Percentiles rank a stretch among this genome's conserved stretches.
Evolutionary conservation across 2,329 filamentous ascomycete species (phyloP).

Genomic region (Phialophora tarda): DNA sequence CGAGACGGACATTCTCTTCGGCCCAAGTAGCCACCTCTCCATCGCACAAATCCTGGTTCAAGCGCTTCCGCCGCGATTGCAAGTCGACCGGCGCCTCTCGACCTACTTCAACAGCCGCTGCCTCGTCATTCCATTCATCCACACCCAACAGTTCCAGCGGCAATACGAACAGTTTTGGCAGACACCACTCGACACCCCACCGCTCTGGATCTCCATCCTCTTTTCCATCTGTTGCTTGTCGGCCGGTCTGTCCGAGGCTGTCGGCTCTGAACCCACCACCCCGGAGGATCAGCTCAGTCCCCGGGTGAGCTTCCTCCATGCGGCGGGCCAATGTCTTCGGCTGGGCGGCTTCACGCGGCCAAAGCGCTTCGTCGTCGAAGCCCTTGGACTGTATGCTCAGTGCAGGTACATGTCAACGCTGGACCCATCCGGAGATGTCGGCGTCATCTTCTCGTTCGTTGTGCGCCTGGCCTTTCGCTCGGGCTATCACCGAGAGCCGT

Average conservation of each 20-base stretch:
- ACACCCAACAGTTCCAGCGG: constrained; percentile 31
- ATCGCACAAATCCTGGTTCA: constrained; percentile 35
- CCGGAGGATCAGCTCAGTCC: constrained; percentile 54
- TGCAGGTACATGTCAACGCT: constrained; percentile 59
- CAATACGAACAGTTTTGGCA: constrained; percentile 62
- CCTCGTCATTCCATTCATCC: constrained; percentile 36
- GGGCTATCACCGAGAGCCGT: constrained; percentile 63
- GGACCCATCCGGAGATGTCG: constrained; percentile 61
- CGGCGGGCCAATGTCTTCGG: constrained; percentile 59
- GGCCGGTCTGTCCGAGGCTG: constrained; percentile 27
- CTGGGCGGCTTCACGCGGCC: constrained; percentile 50
- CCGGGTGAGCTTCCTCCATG: constrained; percentile 43
- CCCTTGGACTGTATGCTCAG: constrained; percentile 52
- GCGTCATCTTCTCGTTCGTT: constrained; percentile 61
- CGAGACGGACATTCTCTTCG: constrained; percentile 34
- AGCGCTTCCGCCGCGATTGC: constrained; percentile 32
- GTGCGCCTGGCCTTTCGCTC: constrained; percentile 66
- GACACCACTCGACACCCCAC: constrained; percentile 53
- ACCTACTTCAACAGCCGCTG: constrained; percentile 38
- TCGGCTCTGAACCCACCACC: constrained; percentile 44
- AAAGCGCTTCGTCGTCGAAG: constrained; percentile 39
- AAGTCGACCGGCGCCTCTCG: constrained; percentile 37
- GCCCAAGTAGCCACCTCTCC: constrained; percentile 19
- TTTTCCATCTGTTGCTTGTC: constrained; percentile 56
- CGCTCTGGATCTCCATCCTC: constrained; percentile 60